phyloP scores from a whole-genome alignment of 371 early-diverging fungal genomes.

The Chytridium lagenaria region DNA sequence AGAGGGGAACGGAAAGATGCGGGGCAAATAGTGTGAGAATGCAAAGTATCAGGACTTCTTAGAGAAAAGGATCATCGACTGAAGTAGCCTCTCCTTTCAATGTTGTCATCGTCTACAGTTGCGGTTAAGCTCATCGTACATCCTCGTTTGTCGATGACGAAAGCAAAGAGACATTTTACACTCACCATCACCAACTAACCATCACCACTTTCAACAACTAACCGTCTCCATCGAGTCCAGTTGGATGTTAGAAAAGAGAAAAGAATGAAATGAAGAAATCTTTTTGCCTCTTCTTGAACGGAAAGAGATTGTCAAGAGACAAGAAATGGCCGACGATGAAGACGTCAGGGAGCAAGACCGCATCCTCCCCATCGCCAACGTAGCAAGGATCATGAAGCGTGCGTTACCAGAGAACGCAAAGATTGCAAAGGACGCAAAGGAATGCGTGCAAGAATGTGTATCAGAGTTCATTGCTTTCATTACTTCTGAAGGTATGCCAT shows the following conservation, averaged over 20 bases:
- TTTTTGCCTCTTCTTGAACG: no score
- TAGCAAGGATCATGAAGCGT: slow-evolving; percentile 98
- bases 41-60: slow-evolving; percentile 14
- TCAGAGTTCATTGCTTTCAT: slow-evolving; percentile 99
- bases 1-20: not conserved
- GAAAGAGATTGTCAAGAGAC: no score
- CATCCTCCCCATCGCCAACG: slow-evolving; percentile 93
- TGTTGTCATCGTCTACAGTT: not conserved
- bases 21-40: not conserved
- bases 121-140: no score
- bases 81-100: not conserved
- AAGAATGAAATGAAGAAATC: no score
- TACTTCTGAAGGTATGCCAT: slow-evolving; percentile 92
- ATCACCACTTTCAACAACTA: no score
- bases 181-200: no score
- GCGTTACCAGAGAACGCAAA: slow-evolving; percentile 98
- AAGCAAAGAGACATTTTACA: no score
- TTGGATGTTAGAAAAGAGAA: no score
- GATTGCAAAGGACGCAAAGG: slow-evolving; percentile 98
- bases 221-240: no score
- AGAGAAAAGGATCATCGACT: slow-evolving; percentile 9
- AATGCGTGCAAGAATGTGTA: slow-evolving; percentile 98
- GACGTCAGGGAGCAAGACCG: slow-evolving; percentile 86
- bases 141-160: no score
- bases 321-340: slow-evolving; percentile 8